A percentile compares a stretch with the other conserved stretches of the same genome.
Conservation (phyloP, 2,329 filamentous ascomycete species). For the Conoideocrella luteorostrata region DNA sequence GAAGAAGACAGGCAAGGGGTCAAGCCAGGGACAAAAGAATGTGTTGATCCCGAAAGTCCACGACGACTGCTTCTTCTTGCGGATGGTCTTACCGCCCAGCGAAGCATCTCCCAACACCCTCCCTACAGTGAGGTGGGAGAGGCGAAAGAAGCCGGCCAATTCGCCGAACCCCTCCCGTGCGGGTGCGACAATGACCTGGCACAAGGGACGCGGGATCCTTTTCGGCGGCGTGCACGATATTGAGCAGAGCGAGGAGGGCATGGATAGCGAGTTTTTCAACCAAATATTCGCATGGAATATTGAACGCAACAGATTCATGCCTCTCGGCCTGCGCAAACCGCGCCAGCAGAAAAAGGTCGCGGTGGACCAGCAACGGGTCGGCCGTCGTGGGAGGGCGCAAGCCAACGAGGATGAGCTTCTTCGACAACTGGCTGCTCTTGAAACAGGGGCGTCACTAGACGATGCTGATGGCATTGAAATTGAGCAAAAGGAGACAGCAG, state of each 20-base stretch:
- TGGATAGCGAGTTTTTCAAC: conserved; percentile 97
- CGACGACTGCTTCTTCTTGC: conserved; percentile 89
- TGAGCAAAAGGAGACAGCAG: conserved; percentile 44
- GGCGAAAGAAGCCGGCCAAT: conserved; percentile 86
- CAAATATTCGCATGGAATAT: conserved; percentile 88
- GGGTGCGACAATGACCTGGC: conserved; percentile 87
- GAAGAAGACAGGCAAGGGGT: conserved; percentile 46
- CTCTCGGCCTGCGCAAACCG: conserved; percentile 67
- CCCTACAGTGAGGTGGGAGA: conserved; percentile 82
- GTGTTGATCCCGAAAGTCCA: conserved; percentile 83
- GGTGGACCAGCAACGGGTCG: conserved; percentile 46
- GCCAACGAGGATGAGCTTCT: conserved; percentile 89
- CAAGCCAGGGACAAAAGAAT: conserved; percentile 58
- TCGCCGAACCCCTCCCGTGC: conserved; percentile 75
- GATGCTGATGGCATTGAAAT: conserved; percentile 42
- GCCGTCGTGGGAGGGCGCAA: conserved; percentile 67
- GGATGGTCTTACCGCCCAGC: conserved; percentile 64
- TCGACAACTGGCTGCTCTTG: conserved; percentile 76
- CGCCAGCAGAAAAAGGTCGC: conserved; percentile 56
- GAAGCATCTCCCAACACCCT: conserved; percentile 60
- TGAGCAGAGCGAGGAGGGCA: conserved; percentile 85
- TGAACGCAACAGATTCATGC: conserved; percentile 92
- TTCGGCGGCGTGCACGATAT: conserved; percentile 95
- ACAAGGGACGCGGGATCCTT: conserved; percentile 85
- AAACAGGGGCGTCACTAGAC: conserved; percentile 63